phyloP scores from a whole-genome alignment of 768 basidiomycete genomes.

The Inosperma sp. region DNA sequence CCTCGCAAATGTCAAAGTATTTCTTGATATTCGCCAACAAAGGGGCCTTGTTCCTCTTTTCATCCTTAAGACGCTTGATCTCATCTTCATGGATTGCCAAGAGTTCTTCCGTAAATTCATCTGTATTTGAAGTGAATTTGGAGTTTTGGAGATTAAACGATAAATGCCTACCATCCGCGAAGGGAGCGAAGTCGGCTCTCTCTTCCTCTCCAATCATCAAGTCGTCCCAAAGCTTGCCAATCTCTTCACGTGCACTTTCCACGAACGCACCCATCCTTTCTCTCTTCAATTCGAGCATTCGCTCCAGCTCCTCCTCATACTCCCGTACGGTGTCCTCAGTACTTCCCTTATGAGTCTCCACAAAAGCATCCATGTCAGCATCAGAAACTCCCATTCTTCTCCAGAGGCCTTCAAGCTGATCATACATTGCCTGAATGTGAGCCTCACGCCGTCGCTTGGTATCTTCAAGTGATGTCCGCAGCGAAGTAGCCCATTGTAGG shows the following conservation, averaged over 20 bases:
- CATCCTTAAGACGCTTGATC: conserved; percentile 75
- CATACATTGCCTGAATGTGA: conserved; percentile 90
- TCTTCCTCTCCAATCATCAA: conserved; percentile 84
- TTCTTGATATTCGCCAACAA: conserved; percentile 73
- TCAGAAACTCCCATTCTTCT: conserved; percentile 76
- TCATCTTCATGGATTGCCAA: conserved; percentile 82
- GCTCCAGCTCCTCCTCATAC: conserved; percentile 86
- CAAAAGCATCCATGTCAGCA: conserved; percentile 84
- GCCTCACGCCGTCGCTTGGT: conserved; percentile 71
- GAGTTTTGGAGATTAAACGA: background rate
- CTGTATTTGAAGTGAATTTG: conserved; percentile 35
- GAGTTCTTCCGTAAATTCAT: conserved; percentile 87
- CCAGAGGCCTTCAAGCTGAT: conserved; percentile 91
- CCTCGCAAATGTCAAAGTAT: conserved; percentile 88
- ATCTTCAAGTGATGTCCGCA: conserved; percentile 59
- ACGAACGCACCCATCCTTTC: conserved; percentile 87
- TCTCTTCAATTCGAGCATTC: conserved; percentile 85
- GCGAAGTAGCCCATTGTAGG: conserved; percentile 62
- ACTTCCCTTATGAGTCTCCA: conserved; percentile 79
- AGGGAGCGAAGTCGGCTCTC: conserved; percentile 72
- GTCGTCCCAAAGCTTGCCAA: conserved; percentile 77
- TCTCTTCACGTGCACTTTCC: conserved; percentile 73
- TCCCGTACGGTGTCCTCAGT: conserved; percentile 71
- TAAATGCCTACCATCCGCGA: conserved; percentile 64
- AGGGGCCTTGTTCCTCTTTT: conserved; percentile 71